Percentiles rank a stretch among this genome's conserved stretches.
These are phyloP conservation scores for Heterobasidion irregulare DNA, from an alignment of 1,284 basidiomycete genomes.

Conservation along the genomic window DNA sequence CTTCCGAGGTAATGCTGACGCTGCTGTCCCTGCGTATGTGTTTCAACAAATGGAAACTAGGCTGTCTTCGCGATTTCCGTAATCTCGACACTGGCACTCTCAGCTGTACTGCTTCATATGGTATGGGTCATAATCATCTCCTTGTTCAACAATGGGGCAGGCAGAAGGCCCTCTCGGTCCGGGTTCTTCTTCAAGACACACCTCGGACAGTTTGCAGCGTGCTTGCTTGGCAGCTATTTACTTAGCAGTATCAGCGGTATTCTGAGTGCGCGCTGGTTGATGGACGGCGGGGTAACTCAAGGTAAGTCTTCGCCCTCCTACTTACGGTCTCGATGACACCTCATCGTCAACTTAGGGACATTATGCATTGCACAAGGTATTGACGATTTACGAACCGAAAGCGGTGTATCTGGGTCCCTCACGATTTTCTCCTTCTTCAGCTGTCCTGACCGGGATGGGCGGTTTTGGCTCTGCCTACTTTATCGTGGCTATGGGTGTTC, in stretches of 20 bases:
- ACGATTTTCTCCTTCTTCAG: conserved; percentile 11
- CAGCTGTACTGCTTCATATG: conserved; percentile 36
- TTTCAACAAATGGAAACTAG: conserved; percentile 21
- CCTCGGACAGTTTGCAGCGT: conserved; percentile 56
- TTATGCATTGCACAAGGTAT: conserved; percentile 52
- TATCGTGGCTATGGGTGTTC: conserved; percentile 54
- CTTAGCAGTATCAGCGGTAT: conserved; percentile 44
- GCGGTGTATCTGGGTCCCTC: conserved; percentile 1
- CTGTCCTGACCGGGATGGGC: conserved; percentile 50
- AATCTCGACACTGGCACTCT: conserved; percentile 41
- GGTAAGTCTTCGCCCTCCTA: conserved; percentile 28
- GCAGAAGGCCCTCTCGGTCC: conserved; percentile 24
- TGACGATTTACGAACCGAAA: neutral
- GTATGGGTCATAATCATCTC: conserved; percentile 29
- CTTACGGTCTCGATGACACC: neutral
- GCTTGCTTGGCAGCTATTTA: conserved; percentile 51
- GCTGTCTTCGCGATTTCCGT: conserved; percentile 42
- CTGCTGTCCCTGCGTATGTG: neutral
- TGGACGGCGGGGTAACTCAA: conserved; percentile 32
- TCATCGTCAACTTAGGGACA: neutral
- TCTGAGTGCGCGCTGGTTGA: conserved; percentile 37
- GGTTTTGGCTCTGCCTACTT: conserved; percentile 58
- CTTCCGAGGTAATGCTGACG: neutral
- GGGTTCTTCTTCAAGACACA: conserved; percentile 63
- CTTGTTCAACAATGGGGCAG: conserved; percentile 12